These are phyloP conservation scores for Camellia granthamiana DNA, from an alignment of 148 eudicot genomes.

Conservation along the genomic window DNA sequence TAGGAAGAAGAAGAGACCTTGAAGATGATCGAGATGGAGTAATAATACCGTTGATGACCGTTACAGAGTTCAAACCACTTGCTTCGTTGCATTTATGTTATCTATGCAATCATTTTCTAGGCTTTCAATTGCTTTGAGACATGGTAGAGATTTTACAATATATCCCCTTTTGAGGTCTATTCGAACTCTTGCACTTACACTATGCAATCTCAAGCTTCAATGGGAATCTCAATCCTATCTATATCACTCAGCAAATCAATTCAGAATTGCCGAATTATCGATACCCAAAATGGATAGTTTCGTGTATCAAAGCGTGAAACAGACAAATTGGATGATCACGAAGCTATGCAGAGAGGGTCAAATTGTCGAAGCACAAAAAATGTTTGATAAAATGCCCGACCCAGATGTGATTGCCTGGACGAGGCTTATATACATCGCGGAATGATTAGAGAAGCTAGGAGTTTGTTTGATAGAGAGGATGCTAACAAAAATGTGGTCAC, in stretches of 20 bases:
- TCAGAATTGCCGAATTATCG: background rate
- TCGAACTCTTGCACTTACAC: background rate
- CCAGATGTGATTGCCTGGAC: slow-evolving; percentile 34
- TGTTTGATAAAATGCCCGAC: slow-evolving; percentile 38
- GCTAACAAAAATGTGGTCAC: slow-evolving; percentile 40
- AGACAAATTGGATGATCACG: slow-evolving; percentile 20
- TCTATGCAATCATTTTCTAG: background rate
- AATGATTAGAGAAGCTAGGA: slow-evolving; percentile 28
- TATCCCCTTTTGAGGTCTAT: background rate
- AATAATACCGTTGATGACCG: background rate
- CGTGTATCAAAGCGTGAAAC: slow-evolving; percentile 4
- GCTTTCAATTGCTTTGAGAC: slow-evolving; percentile 1
- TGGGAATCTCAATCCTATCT: background rate
- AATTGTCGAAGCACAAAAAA: slow-evolving; percentile 27
- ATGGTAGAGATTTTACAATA: background rate
- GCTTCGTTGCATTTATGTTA: background rate
- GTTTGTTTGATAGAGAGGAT: slow-evolving; percentile 32
- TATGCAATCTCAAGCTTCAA: slow-evolving; percentile 8
- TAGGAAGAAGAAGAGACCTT: no score
- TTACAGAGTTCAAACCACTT: background rate
- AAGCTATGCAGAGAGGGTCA: slow-evolving; percentile 19
- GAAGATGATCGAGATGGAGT: no score
- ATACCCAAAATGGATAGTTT: slow-evolving; percentile 8
- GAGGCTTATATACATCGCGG: slow-evolving; percentile 25
- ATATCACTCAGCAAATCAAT: background rate